Percentiles rank a stretch among this genome's conserved stretches.
Conservation (phyloP, 495 filamentous ascomycete species). For the Hypoxylon rickii region DNA sequence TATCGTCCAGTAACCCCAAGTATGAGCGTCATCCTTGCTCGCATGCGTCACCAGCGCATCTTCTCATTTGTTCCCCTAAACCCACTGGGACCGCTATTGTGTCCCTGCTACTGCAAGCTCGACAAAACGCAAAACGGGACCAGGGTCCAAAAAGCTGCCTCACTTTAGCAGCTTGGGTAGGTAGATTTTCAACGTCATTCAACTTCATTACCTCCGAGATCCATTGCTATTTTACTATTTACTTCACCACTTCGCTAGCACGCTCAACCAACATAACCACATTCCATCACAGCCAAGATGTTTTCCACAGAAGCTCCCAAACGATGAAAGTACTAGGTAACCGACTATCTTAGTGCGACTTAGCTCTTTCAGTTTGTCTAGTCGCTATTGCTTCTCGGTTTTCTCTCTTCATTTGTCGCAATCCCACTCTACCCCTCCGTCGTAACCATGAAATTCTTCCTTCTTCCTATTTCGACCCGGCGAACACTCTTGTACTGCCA, state of each 20-base stretch:
- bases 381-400: neutral
- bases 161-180: slow-evolving; percentile 1
- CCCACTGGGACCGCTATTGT: too few species aligned
- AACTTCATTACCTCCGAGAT: neutral
- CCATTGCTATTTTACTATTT: too few species aligned
- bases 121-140: slow-evolving; percentile 8
- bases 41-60: slow-evolving; percentile 32
- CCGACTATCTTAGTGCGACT: slow-evolving; percentile 4
- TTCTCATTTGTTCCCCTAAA: slow-evolving; percentile 23
- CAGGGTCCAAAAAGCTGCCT: slow-evolving; percentile 22
- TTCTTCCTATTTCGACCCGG: slow-evolving; percentile 90
- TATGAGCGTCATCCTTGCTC: slow-evolving; percentile 12
- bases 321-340: slow-evolving; percentile 24
- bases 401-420: neutral
- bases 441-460: slow-evolving; percentile 83
- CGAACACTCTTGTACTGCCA: slow-evolving; percentile 94
- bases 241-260: neutral
- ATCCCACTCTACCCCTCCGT: slow-evolving; percentile 16
- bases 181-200: slow-evolving; percentile 27
- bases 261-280: neutral
- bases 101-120: slow-evolving; percentile 2
- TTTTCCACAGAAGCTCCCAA: slow-evolving; percentile 1
- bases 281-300: slow-evolving; percentile 9
- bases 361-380: neutral
- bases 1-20: too few species aligned